Evolutionary conservation across 176 grass and related monocot genomes (phyloP).

Genomic region (Stipa capillata): DNA sequence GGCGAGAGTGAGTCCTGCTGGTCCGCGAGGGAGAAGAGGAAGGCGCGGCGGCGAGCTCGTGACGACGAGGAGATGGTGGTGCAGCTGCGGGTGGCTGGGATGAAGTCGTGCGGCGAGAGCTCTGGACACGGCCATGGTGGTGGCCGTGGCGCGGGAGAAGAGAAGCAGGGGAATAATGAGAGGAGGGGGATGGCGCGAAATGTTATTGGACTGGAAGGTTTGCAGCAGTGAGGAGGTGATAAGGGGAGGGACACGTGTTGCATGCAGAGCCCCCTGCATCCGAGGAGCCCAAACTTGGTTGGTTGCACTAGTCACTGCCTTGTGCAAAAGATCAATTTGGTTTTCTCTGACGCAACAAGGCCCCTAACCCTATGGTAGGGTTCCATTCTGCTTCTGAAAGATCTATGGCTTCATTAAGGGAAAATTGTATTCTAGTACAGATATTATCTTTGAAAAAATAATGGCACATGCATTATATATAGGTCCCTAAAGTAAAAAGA

Average conservation of each 20-base stretch:
- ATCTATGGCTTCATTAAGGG: no score
- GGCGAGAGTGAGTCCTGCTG: background rate
- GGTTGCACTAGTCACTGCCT: background rate
- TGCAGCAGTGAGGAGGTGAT: background rate
- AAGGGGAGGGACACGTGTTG: background rate
- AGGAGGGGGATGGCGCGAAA: conserved; percentile 3
- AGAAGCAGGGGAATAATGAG: background rate
- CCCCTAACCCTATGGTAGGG: no score
- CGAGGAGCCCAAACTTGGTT: background rate
- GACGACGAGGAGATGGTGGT: background rate
- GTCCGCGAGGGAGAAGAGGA: background rate
- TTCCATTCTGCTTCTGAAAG: no score
- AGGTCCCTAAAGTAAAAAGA: no score
- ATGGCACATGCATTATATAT: no score
- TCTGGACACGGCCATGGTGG: background rate
- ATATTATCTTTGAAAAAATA: no score
- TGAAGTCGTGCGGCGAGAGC: background rate
- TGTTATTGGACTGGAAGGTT: background rate
- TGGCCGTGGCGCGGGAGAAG: background rate
- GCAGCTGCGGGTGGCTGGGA: background rate
- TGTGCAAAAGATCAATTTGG: background rate
- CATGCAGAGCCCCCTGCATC: background rate
- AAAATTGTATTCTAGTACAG: no score
- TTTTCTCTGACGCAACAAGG: background rate
- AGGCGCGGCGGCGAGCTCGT: background rate